Percentiles rank a stretch among this genome's conserved stretches.
Evolutionary conservation across 1,284 basidiomycete genomes (phyloP).

Genomic region (Fistulinella cinereoalba): DNA sequence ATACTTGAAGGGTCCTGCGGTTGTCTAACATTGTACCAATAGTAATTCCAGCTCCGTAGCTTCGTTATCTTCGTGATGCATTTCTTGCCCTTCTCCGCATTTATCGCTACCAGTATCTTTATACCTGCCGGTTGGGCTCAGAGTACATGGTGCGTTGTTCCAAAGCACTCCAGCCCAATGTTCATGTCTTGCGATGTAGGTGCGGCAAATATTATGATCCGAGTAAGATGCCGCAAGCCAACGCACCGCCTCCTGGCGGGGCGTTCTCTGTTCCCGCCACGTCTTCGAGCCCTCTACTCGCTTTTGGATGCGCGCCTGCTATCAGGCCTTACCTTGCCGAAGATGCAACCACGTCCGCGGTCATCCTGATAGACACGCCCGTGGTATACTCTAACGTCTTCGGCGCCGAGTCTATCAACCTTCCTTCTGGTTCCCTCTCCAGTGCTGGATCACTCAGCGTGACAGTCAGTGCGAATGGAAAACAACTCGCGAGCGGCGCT

Average conservation of each 20-base stretch:
- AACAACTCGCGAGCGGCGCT: constrained; percentile 14
- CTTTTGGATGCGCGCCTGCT: constrained; percentile 30
- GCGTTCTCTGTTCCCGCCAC: constrained; percentile 16
- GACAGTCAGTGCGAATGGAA: constrained; percentile 22
- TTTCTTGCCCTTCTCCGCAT: constrained; percentile 6
- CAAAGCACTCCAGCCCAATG: not conserved
- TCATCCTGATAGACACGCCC: constrained; percentile 26
- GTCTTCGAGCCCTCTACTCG: constrained; percentile 25
- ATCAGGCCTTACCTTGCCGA: constrained; percentile 31
- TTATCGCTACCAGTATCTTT: constrained; percentile 20
- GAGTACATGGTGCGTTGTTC: constrained; percentile 34
- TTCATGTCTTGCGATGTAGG: constrained; percentile 13
- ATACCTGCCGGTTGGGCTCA: constrained; percentile 21
- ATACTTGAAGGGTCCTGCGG: not conserved
- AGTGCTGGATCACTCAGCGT: constrained; percentile 24
- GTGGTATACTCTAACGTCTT: constrained; percentile 26
- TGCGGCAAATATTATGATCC: constrained; percentile 33
- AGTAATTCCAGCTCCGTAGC: not conserved
- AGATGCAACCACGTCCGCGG: constrained; percentile 21
- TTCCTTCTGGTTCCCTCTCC: constrained; percentile 25
- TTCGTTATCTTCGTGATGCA: constrained; percentile 5
- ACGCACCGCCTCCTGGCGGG: constrained; percentile 28
- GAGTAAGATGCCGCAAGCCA: constrained; percentile 18
- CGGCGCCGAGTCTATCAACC: constrained; percentile 20
- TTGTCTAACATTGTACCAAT: not conserved